Evolutionary conservation across 2,329 filamentous ascomycete genomes (phyloP).

Genomic region (Colletotrichum sp.): DNA sequence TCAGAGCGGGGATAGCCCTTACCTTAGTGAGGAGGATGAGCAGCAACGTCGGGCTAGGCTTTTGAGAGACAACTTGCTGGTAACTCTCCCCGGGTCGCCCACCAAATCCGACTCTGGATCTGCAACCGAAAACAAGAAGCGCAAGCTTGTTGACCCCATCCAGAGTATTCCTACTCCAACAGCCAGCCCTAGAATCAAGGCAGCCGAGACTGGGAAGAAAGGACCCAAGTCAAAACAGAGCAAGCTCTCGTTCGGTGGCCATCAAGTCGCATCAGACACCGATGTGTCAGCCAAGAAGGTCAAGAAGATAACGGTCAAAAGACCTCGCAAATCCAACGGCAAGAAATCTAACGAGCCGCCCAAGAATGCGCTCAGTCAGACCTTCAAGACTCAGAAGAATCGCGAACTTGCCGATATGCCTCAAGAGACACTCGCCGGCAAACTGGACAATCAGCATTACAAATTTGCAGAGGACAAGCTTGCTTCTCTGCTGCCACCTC

Average conservation of each 20-base stretch:
- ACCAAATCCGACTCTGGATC: constrained; percentile 29
- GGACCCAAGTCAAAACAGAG: constrained; percentile 53
- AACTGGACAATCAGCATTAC: constrained; percentile 22
- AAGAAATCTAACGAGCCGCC: constrained; percentile 37
- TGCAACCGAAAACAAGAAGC: constrained; percentile 39
- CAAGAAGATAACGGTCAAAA: constrained; percentile 30
- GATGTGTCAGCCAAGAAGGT: constrained; percentile 30
- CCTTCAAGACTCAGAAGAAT: constrained; percentile 51
- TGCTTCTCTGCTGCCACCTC: constrained; percentile 24
- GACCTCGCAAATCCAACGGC: constrained; percentile 38
- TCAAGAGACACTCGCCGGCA: constrained; percentile 29
- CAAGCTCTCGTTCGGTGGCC: constrained; percentile 49
- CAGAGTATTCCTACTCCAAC: constrained; percentile 62
- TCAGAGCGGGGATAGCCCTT: constrained; percentile 53
- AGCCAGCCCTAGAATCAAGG: constrained; percentile 57
- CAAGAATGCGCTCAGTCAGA: constrained; percentile 42
- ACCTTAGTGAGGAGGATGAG: constrained; percentile 49
- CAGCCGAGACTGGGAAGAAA: constrained; percentile 43
- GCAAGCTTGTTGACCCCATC: constrained; percentile 45
- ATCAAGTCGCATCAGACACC: constrained; percentile 22
- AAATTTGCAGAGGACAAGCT: constrained; percentile 24
- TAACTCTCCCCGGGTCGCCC: constrained; percentile 39
- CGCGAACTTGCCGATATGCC: constrained; percentile 25
- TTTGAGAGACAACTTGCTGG: constrained; percentile 41
- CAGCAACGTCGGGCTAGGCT: constrained; percentile 40